phyloP scores from a whole-genome alignment of 1,284 basidiomycete species.

The Vanrija sp. region DNA sequence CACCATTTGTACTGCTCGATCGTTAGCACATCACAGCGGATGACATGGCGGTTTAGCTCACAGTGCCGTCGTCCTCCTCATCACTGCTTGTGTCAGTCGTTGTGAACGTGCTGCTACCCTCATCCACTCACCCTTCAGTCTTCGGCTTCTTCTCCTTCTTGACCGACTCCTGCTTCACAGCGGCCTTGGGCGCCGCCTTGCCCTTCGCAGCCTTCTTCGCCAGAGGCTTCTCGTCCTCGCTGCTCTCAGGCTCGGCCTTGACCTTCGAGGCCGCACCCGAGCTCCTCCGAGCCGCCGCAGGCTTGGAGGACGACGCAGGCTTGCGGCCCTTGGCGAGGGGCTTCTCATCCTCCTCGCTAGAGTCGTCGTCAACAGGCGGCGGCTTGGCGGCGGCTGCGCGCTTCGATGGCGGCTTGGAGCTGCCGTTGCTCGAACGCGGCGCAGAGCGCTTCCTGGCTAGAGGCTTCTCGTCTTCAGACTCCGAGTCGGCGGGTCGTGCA shows the following conservation, averaged over 20 bases:
- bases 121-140: conserved; percentile 40
- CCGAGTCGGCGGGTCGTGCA: conserved; percentile 9
- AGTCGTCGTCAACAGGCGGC: not conserved
- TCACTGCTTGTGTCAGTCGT: conserved; percentile 10
- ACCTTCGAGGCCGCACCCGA: conserved; percentile 22
- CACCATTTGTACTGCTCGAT: conserved; percentile 67
- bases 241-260: conserved; percentile 58
- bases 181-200: conserved; percentile 49
- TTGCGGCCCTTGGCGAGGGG: conserved; percentile 13
- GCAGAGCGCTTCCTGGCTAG: conserved; percentile 56
- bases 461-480: conserved; percentile 60
- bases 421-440: conserved; percentile 52
- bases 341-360: conserved; percentile 15
- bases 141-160: conserved; percentile 54
- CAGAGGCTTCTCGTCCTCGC: conserved; percentile 44
- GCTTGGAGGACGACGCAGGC: conserved; percentile 12
- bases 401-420: conserved; percentile 6
- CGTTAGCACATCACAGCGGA: not conserved
- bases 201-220: conserved; percentile 47
- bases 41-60: not conserved
- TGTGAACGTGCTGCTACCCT: too few relatives aligned
- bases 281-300: conserved; percentile 18
- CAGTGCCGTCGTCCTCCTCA: conserved; percentile 38
- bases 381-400: conserved; percentile 1
- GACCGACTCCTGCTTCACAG: conserved; percentile 57